phyloP scores from a whole-genome alignment of 23 red algal genomes.

The Gracilariopsis chorda region DNA sequence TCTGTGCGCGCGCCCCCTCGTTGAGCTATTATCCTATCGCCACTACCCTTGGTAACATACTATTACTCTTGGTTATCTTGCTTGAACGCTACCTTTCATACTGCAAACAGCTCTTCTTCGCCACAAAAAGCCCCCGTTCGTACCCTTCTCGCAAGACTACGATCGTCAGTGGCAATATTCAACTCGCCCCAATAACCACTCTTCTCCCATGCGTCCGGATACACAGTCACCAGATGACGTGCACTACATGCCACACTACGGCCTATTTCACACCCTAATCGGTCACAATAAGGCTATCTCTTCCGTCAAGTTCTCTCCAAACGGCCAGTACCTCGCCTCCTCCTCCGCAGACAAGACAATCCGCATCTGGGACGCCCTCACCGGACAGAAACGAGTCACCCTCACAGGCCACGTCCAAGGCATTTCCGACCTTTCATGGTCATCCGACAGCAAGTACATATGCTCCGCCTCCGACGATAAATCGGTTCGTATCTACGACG shows the following conservation, averaged over 20 bases:
- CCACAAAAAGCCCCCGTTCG: too few species aligned
- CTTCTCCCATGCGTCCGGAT: neutral
- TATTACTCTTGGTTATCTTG: too few species aligned
- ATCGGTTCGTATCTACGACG: conserved; percentile 90
- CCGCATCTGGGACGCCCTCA: conserved; percentile 67
- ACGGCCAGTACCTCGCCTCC: conserved; percentile 73
- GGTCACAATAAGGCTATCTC: conserved; percentile 90
- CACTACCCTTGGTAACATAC: too few species aligned
- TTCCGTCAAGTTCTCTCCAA: conserved; percentile 90
- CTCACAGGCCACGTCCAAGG: conserved; percentile 85
- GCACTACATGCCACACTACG: neutral
- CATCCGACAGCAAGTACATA: conserved; percentile 51
- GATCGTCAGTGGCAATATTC: too few species aligned
- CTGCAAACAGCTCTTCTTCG: too few species aligned
- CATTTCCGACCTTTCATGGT: conserved; percentile 92
- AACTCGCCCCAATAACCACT: too few species aligned
- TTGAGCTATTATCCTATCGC: too few species aligned
- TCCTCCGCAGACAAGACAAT: conserved; percentile 78
- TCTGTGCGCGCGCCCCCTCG: too few species aligned
- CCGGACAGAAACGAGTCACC: conserved; percentile 11
- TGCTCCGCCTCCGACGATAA: conserved; percentile 89
- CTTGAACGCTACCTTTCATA: too few species aligned
- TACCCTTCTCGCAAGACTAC: too few species aligned
- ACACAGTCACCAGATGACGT: neutral
- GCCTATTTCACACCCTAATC: conserved; percentile 48